Base-by-base conservation (phyloP, 768 basidiomycete genomes). In the Termitomyces heimii region DNA sequence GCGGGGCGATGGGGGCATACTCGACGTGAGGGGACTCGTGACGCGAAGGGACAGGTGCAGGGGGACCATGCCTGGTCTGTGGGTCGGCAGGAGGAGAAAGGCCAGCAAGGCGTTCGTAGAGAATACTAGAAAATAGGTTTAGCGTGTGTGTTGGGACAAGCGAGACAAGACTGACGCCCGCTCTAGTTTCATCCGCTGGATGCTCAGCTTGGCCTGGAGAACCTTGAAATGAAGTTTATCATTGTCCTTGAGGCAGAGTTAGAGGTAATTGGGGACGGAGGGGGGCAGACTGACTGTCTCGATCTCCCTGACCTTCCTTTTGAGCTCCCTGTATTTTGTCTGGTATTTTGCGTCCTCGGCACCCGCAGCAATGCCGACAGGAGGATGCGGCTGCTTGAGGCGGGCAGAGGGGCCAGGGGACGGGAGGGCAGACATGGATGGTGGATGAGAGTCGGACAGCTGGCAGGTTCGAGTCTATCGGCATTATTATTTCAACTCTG, bases 281-380 rank as follows among this genome's bases (percentile, higher is more conserved):
- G 1, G 29, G 54, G 52, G 37, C 58, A 42, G 63, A 82, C 87
- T 64, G 59, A 91, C 92, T 32, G 77, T 71, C 73, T 94, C 92
- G 61, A 93, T 88, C 71, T 93, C 90, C 68, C 85, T 88, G 57
- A 93, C 90, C 74, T 92, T 92, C 72, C 85, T 82, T 71, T 90
- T 92, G 61, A 94, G 77, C 57, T 94, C 91, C 70, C 85, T 90
- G 76, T 93, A 94, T 73, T 93, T 93, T 66, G 83, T 81, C 58
- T 89, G 87, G 69, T 93, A 94, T 72, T 91, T 92, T 67, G 82
- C 82, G 71, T 93, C 91, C 68, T 92, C 90, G 20, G 86, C 88
- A 64, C 88, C 86, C 28, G 87, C 88, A 39, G 87, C 81, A 60
- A 89, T 87, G 60, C 86, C 88, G 22, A 82, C 74, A 20, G 81